phyloP scores from a whole-genome alignment of 164 flowering plant species.

The Sedum album region DNA sequence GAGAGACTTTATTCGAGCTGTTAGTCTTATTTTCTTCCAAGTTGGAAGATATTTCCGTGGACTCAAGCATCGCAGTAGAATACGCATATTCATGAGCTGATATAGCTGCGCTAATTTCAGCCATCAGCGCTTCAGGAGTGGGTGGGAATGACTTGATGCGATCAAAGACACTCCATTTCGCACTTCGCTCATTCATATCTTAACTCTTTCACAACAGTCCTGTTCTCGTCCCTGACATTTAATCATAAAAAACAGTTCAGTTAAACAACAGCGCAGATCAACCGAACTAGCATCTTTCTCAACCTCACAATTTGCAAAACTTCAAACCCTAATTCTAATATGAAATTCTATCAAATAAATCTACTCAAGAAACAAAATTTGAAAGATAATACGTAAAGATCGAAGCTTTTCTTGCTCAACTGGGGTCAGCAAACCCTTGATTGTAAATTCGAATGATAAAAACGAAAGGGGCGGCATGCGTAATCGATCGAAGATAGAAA shows the following conservation, averaged over 20 bases:
- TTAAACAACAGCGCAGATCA: not conserved
- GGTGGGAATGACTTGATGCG: slow-evolving; percentile 18
- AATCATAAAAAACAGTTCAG: not conserved
- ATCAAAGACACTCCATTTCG: slow-evolving; percentile 35
- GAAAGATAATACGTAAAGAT: too few relatives aligned
- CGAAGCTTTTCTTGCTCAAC: too few relatives aligned
- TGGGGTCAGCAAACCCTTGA: not conserved
- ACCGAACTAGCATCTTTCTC: not conserved
- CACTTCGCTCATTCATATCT: slow-evolving; percentile 24
- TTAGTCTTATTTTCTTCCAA: slow-evolving; percentile 11
- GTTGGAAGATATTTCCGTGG: slow-evolving; percentile 17
- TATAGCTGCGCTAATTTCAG: slow-evolving; percentile 60
- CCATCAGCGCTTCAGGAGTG: slow-evolving; percentile 61
- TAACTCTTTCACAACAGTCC: slow-evolving; percentile 6
- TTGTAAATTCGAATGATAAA: not conserved
- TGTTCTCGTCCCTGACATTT: too few relatives aligned
- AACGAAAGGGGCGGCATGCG: not conserved
- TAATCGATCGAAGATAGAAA: not conserved
- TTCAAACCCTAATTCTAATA: not conserved
- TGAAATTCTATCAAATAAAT: not conserved
- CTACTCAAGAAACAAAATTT: not conserved
- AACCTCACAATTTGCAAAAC: not conserved
- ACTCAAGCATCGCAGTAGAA: slow-evolving; percentile 35
- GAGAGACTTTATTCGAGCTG: not conserved
- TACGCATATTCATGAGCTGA: slow-evolving; percentile 48